Evolutionary conservation across 495 filamentous ascomycete species (phyloP).

Genomic region (Talaromyces stipitatus): DNA sequence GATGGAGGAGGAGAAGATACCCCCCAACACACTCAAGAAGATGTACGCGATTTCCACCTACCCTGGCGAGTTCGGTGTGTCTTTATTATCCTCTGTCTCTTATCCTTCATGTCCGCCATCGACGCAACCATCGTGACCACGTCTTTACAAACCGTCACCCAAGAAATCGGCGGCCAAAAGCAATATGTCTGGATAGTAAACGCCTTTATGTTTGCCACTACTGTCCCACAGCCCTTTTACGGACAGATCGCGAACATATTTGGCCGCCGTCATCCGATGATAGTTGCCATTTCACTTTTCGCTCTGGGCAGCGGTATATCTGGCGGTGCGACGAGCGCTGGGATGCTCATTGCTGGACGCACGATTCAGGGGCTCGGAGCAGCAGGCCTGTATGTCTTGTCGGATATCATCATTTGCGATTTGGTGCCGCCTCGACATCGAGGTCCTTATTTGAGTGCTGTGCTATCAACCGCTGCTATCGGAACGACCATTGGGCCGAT

Average conservation of each 20-base stretch:
- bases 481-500: conserved; percentile 22
- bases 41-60: too few species aligned
- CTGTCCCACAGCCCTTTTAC: conserved; percentile 35
- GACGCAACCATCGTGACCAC: conserved; percentile 44
- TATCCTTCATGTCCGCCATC: not conserved
- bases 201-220: conserved; percentile 31
- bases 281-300: conserved; percentile 45
- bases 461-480: conserved; percentile 20
- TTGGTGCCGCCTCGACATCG: conserved; percentile 39
- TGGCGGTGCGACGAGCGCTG: conserved; percentile 51
- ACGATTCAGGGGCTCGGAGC: conserved; percentile 63
- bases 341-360: conserved; percentile 61
- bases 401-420: conserved; percentile 66
- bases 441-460: not conserved
- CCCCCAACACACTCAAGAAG: too few species aligned
- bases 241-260: conserved; percentile 50
- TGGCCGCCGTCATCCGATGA: conserved; percentile 35
- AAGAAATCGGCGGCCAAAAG: conserved; percentile 31
- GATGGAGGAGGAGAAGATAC: too few species aligned
- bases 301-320: conserved; percentile 52
- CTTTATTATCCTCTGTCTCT: not conserved
- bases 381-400: conserved; percentile 66
- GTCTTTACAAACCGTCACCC: conserved; percentile 40
- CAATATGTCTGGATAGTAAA: conserved; percentile 50
- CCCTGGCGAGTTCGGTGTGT: not conserved